phyloP scores from a whole-genome alignment of 2,329 filamentous ascomycete species.

The Cercospora brassicicola region DNA sequence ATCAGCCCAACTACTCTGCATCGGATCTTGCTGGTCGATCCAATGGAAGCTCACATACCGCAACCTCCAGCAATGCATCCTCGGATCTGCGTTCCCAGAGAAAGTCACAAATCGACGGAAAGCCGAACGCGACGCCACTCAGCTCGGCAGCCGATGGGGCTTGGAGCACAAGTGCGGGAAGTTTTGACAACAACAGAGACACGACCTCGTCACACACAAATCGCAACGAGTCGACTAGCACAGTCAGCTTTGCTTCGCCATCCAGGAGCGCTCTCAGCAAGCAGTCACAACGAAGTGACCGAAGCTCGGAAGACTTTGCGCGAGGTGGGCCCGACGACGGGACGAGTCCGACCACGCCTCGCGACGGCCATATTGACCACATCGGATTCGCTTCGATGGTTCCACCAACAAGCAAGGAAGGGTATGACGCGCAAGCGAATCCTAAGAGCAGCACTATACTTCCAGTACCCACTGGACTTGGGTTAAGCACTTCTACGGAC shows the following conservation, averaged over 20 bases:
- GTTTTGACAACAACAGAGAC: background rate
- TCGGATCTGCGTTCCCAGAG: background rate
- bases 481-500: conserved; percentile 21
- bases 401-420: background rate
- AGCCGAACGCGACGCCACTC: background rate
- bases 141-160: background rate
- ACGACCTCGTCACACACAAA: background rate
- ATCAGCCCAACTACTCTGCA: background rate
- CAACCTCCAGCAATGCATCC: background rate
- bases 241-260: conserved; percentile 4
- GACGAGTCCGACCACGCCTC: conserved; percentile 4
- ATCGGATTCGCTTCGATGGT: background rate
- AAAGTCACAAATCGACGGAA: background rate
- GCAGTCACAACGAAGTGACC: conserved; percentile 11
- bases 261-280: conserved; percentile 6
- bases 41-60: background rate
- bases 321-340: conserved; percentile 12
- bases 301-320: conserved; percentile 22
- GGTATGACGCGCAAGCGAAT: background rate
- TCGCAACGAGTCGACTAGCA: background rate
- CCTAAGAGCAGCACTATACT: conserved; percentile 6
- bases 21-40: background rate
- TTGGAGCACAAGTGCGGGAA: background rate
- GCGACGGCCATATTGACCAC: background rate
- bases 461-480: conserved; percentile 17